Evolutionary conservation across 2,329 filamentous ascomycete genomes (phyloP).

Genomic region (Bertia moriformis): DNA sequence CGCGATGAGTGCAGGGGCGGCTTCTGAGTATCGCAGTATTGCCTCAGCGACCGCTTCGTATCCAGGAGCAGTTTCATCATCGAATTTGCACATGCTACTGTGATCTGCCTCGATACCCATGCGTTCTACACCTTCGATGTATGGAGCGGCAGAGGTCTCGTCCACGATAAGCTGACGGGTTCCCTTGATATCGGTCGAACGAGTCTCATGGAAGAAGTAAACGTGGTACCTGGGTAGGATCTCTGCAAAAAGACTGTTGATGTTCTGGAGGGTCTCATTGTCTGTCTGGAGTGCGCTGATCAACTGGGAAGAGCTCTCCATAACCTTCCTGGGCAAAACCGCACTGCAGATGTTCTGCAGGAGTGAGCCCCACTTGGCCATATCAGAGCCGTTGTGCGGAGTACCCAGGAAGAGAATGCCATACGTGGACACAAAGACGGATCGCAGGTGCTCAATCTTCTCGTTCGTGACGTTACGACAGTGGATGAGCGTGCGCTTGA

Average conservation of each 20-base stretch:
- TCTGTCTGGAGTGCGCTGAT: constrained; percentile 58
- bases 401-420: constrained; percentile 67
- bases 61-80: constrained; percentile 46
- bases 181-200: constrained; percentile 54
- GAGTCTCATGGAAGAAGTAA: constrained; percentile 64
- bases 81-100: constrained; percentile 60
- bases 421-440: constrained; percentile 61
- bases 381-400: constrained; percentile 56
- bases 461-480: constrained; percentile 44
- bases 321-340: constrained; percentile 48
- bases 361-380: constrained; percentile 53
- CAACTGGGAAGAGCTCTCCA: constrained; percentile 54
- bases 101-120: constrained; percentile 66
- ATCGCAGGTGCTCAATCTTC: constrained; percentile 48
- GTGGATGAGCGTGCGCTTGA: constrained; percentile 56
- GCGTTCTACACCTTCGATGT: constrained; percentile 54
- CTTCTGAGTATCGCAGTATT: constrained; percentile 33
- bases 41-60: constrained; percentile 37
- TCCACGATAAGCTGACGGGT: constrained; percentile 54
- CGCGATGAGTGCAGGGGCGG: constrained; percentile 36
- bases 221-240: constrained; percentile 58
- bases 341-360: constrained; percentile 54
- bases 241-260: constrained; percentile 60
- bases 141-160: constrained; percentile 53
- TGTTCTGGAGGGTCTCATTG: constrained; percentile 60